Conservation (phyloP, 495 filamentous ascomycete species). For the Neurospora tetraspora region DNA sequence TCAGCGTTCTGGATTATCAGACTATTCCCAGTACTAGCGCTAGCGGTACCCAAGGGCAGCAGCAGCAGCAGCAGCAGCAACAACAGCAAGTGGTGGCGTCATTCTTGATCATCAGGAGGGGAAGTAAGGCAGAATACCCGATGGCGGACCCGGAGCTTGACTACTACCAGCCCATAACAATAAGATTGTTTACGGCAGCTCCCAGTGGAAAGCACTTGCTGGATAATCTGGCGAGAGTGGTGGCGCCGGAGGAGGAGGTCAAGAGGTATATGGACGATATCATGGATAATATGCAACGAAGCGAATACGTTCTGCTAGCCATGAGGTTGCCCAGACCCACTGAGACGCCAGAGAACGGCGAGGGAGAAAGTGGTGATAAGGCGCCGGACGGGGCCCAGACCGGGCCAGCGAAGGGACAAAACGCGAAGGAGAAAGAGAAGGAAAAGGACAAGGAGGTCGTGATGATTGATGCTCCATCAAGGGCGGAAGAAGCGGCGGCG, state of each 20-base stretch:
- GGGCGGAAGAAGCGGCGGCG: background rate
- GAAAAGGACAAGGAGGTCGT: constrained; percentile 11
- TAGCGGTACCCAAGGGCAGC: background rate
- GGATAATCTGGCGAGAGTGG: constrained; percentile 65
- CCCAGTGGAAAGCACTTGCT: constrained; percentile 48
- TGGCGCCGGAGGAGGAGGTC: constrained; percentile 70
- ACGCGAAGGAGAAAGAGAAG: constrained; percentile 2
- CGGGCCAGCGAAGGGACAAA: constrained; percentile 16
- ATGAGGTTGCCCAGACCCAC: constrained; percentile 46
- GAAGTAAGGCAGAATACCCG: constrained; percentile 42
- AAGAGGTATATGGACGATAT: constrained; percentile 72
- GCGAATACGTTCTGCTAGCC: constrained; percentile 57
- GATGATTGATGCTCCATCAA: constrained; percentile 5
- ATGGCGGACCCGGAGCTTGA: constrained; percentile 47
- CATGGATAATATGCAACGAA: constrained; percentile 65
- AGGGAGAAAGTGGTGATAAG: constrained; percentile 5
- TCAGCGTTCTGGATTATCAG: constrained; percentile 69
- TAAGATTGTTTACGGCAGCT: constrained; percentile 51
- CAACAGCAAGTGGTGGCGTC: constrained; percentile 46
- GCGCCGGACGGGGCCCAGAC: constrained; percentile 5
- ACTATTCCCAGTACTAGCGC: constrained; percentile 17
- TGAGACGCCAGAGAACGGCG: constrained; percentile 20
- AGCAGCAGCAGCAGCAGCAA: background rate
- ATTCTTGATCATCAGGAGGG: constrained; percentile 56
- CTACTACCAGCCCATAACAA: constrained; percentile 86